Evolutionary conservation across 352 stramenopile genomes (phyloP).

Genomic region (Blastocystis sp.): DNA sequence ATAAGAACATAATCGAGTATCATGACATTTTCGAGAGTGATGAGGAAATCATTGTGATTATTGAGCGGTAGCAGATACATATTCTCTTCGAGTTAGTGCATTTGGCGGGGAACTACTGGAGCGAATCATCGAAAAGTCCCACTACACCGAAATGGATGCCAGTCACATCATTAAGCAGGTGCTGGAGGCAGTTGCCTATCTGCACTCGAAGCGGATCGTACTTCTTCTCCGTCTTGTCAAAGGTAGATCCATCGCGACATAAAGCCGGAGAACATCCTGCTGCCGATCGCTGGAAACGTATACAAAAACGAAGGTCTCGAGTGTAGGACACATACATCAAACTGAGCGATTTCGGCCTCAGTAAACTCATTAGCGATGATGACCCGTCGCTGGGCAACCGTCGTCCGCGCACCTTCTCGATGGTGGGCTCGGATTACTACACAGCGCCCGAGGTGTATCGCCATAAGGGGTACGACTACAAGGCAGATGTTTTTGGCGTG

Average conservation of each 20-base stretch:
- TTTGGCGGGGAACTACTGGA: conserved; percentile 16
- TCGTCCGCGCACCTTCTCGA: conserved; percentile 37
- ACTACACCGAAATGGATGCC: conserved; percentile 32
- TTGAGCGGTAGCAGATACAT: background rate
- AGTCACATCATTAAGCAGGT: conserved; percentile 50
- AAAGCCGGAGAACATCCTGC: conserved; percentile 49
- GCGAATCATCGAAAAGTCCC: conserved; percentile 12
- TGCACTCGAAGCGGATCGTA: conserved; percentile 51
- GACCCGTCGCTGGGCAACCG: background rate
- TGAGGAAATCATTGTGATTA: conserved; percentile 49
- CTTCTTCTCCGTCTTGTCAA: background rate
- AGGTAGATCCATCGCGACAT: conserved; percentile 52
- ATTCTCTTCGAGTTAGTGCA: background rate
- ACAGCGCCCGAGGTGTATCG: conserved; percentile 45
- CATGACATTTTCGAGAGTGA: conserved; percentile 50
- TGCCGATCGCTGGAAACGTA: conserved; percentile 19
- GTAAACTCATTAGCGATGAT: conserved; percentile 12
- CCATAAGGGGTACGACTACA: conserved; percentile 31
- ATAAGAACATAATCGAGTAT: conserved; percentile 61
- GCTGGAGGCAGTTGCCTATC: conserved; percentile 29
- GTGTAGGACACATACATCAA: conserved; percentile 51
- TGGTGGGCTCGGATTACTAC: conserved; percentile 55
- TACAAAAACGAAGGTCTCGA: background rate
- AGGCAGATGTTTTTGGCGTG: conserved; percentile 37
- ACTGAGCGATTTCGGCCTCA: conserved; percentile 44